Evolutionary conservation across 768 basidiomycete species (phyloP).

Genomic region (Butyriboletus loyo): DNA sequence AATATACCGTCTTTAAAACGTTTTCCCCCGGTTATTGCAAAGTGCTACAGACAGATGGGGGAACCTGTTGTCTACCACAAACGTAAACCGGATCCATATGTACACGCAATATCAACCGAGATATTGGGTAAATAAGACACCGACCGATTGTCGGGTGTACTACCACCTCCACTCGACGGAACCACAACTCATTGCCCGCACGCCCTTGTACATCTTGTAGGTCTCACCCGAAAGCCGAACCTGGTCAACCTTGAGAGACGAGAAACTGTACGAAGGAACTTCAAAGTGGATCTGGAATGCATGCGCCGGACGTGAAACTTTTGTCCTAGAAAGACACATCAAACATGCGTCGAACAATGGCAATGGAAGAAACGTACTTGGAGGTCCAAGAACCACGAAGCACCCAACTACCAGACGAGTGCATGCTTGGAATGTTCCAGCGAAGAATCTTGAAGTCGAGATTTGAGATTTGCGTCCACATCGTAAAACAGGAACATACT

Average conservation of each 20-base stretch:
- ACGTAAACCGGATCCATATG: not conserved
- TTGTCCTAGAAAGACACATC: slow-evolving; percentile 31
- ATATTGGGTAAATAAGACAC: not conserved
- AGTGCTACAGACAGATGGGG: not conserved
- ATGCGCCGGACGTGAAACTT: slow-evolving; percentile 61
- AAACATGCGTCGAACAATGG: not conserved
- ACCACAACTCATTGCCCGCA: slow-evolving; percentile 53
- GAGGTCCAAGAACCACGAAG: slow-evolving; percentile 78
- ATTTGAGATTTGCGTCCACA: not conserved
- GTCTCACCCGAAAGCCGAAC: slow-evolving; percentile 73
- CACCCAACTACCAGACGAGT: slow-evolving; percentile 66
- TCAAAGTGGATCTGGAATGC: slow-evolving; percentile 73
- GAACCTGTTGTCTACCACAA: not conserved
- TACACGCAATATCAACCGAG: not conserved
- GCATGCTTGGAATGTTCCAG: slow-evolving; percentile 74
- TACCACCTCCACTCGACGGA: slow-evolving; percentile 35
- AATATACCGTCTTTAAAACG: slow-evolving; percentile 13
- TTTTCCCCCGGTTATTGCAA: not conserved
- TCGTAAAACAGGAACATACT: slow-evolving; percentile 26
- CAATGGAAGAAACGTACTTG: slow-evolving; percentile 40
- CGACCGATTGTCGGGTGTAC: not conserved
- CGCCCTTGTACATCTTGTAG: slow-evolving; percentile 93
- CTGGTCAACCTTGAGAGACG: slow-evolving; percentile 81
- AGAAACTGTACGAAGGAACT: slow-evolving; percentile 68
- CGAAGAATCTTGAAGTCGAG: slow-evolving; percentile 52